These are phyloP conservation scores for Ceratocystis cacaofunesta DNA, from an alignment of 2,329 filamentous ascomycete species.

Conservation along the genomic window DNA sequence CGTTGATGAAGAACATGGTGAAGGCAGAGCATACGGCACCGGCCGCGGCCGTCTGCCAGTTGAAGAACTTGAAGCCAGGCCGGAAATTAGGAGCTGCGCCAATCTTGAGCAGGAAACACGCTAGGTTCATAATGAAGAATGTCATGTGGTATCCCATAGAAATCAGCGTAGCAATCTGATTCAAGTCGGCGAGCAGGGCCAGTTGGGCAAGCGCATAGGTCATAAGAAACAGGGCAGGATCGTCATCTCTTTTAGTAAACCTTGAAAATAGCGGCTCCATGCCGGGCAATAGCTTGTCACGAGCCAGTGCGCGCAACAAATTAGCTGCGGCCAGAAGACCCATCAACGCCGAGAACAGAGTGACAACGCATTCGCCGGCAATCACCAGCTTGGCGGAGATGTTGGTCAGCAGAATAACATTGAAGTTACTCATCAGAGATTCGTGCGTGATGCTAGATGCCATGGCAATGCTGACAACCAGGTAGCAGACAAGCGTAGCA, in stretches of 20 bases:
- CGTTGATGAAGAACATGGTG: conserved; percentile 85
- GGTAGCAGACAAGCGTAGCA: conserved; percentile 62
- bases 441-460: conserved; percentile 59
- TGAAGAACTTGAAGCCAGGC: conserved; percentile 80
- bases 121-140: conserved; percentile 75
- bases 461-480: conserved; percentile 63
- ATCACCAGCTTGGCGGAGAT: conserved; percentile 60
- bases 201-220: conserved; percentile 64
- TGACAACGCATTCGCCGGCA: conserved; percentile 67
- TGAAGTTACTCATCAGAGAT: conserved; percentile 59
- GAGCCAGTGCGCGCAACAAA: conserved; percentile 65
- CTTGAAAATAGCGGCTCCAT: conserved; percentile 25
- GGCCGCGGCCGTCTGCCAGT: conserved; percentile 62
- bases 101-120: conserved; percentile 74
- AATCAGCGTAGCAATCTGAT: conserved; percentile 77
- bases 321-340: conserved; percentile 76
- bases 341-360: conserved; percentile 76
- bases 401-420: conserved; percentile 70
- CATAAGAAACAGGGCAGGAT: conserved; percentile 59
- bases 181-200: conserved; percentile 68
- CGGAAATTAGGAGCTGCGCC: conserved; percentile 80
- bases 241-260: conserved; percentile 55
- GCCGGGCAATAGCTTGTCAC: conserved; percentile 66
- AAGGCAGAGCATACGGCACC: conserved; percentile 62
- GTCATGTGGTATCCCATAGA: conserved; percentile 92